phyloP scores from a whole-genome alignment of 257 asterid genomes.

The Plantago major region DNA sequence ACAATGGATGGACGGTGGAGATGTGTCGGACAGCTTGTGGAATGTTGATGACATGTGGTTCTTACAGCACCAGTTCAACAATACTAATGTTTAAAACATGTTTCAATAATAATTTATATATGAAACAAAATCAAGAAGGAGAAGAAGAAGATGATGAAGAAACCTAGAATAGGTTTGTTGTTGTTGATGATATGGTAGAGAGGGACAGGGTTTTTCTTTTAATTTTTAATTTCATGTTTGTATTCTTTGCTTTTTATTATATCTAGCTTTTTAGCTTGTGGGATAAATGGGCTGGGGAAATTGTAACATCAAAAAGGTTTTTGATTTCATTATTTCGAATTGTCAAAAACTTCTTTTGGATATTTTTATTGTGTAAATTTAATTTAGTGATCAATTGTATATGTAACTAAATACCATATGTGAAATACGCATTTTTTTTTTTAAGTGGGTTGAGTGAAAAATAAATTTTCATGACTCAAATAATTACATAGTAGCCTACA shows the following conservation, averaged over 20 bases:
- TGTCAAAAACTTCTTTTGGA: neutral
- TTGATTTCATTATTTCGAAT: slow-evolving; percentile 27
- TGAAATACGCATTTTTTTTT: too few species aligned
- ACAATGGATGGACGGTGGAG: slow-evolving; percentile 43
- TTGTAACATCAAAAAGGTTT: slow-evolving; percentile 24
- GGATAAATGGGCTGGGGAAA: neutral
- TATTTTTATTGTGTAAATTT: neutral
- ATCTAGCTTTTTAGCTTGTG: slow-evolving; percentile 14
- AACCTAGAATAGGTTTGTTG: neutral
- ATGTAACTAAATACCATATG: too few species aligned
- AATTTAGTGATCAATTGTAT: neutral
- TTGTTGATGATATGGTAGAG: slow-evolving; percentile 18
- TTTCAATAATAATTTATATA: neutral
- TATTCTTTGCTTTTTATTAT: slow-evolving; percentile 16
- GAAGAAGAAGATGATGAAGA: too few species aligned
- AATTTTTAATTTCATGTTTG: slow-evolving; percentile 1
- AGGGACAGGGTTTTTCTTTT: slow-evolving; percentile 18
- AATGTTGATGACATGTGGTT: slow-evolving; percentile 41
- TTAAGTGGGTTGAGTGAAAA: too few species aligned
- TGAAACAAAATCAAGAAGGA: slow-evolving; percentile 6
- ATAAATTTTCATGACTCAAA: too few species aligned
- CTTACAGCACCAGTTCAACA: slow-evolving; percentile 32
- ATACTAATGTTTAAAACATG: slow-evolving; percentile 20
- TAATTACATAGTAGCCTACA: too few species aligned
- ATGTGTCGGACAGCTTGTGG: slow-evolving; percentile 30